phyloP scores from a whole-genome alignment of 306 rosid species.

The Psophocarpus tetragonolobus region DNA sequence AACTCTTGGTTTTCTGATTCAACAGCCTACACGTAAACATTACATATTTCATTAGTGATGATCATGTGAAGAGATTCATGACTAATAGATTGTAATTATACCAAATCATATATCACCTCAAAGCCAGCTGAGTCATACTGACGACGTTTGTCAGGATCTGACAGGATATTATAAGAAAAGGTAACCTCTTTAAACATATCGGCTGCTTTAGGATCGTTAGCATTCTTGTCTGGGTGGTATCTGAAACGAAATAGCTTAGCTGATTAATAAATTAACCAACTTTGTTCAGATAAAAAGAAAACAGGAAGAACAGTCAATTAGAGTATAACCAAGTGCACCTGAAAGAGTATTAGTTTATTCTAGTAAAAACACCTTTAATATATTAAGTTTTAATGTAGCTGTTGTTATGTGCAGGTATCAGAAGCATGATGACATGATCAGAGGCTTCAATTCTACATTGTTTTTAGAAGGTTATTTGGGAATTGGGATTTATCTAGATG shows the following conservation, averaged over 20 bases:
- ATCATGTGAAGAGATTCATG: conserved; percentile 7
- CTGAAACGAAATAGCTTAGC: conserved; percentile 50
- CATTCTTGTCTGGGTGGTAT: conserved; percentile 98
- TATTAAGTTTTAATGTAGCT: neutral
- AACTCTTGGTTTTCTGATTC: conserved; percentile 92
- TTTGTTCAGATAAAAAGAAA: conserved; percentile 1
- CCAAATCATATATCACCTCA: conserved; percentile 63
- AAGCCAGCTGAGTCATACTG: conserved; percentile 94
- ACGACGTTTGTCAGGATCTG: conserved; percentile 88
- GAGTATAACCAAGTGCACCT: conserved; percentile 13
- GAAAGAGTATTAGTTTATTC: neutral
- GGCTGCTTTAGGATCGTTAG: conserved; percentile 97
- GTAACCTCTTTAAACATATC: conserved; percentile 96
- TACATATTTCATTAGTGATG: conserved; percentile 13
- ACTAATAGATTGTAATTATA: neutral
- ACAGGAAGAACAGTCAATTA: conserved; percentile 35
- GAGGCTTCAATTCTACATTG: neutral
- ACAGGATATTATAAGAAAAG: conserved; percentile 81
- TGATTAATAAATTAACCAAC: conserved; percentile 23
- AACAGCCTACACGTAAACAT: conserved; percentile 68
- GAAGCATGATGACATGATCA: conserved; percentile 19
- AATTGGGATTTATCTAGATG: neutral
- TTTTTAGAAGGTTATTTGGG: neutral
- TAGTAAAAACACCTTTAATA: conserved; percentile 19
- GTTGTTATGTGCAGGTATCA: neutral